Conservation (phyloP, 2,329 filamentous ascomycete genomes). For the Metarhizium sp. region DNA sequence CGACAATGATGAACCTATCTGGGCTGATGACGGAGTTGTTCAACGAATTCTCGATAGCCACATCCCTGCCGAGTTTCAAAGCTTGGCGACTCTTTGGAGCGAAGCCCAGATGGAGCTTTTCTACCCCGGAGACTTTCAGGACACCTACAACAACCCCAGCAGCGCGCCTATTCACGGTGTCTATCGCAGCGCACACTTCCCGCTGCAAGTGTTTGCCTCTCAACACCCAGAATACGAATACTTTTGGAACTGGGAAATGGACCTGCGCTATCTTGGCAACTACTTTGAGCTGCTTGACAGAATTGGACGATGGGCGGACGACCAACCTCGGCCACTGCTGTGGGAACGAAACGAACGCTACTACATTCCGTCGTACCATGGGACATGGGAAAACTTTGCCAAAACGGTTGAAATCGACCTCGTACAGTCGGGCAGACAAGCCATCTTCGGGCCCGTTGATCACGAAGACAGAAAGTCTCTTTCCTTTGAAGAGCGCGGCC, state of each 20-base stretch:
- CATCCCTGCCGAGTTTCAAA: constrained; percentile 65
- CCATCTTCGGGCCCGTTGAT: constrained; percentile 60
- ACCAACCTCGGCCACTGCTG: constrained; percentile 60
- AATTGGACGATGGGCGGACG: constrained; percentile 54
- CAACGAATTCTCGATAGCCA: constrained; percentile 59
- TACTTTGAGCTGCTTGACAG: constrained; percentile 66
- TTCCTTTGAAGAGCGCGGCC: constrained; percentile 40
- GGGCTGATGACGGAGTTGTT: constrained; percentile 67
- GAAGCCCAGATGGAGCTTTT: constrained; percentile 74
- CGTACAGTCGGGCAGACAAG: constrained; percentile 35
- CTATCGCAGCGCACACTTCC: constrained; percentile 55
- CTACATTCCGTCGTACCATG: constrained; percentile 64
- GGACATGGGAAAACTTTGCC: constrained; percentile 63
- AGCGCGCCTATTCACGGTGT: constrained; percentile 56
- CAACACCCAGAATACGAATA: constrained; percentile 55
- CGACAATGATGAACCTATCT: constrained; percentile 69
- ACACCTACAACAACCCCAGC: constrained; percentile 51
- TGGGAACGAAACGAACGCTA: constrained; percentile 74
- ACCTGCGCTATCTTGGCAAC: constrained; percentile 55
- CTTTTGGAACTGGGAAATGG: constrained; percentile 66
- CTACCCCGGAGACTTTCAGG: constrained; percentile 63
- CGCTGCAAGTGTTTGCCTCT: constrained; percentile 55
- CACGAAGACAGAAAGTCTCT: constrained; percentile 39
- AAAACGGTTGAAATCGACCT: constrained; percentile 55
- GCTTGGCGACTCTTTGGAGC: constrained; percentile 75